A percentile compares a stretch with the other conserved stretches of the same genome.
Evolutionary conservation across 768 basidiomycete species (phyloP).

Genomic region (Hericium alpestre): DNA sequence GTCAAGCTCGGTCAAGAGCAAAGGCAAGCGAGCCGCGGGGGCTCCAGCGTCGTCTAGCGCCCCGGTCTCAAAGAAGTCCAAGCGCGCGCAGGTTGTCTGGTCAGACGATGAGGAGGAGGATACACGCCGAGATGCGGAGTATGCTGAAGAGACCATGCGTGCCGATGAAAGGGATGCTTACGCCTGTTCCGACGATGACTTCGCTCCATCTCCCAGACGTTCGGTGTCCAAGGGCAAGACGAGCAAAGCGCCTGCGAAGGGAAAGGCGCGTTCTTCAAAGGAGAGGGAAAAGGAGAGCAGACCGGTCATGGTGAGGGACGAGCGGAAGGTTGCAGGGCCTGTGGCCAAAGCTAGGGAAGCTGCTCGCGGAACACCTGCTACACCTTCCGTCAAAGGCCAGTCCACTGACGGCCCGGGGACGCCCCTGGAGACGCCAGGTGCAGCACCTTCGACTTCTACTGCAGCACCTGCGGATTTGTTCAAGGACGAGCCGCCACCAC

Average conservation of each 20-base stretch:
- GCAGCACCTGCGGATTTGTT: neutral
- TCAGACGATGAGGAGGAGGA: slow-evolving; percentile 2
- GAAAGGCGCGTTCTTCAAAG: neutral
- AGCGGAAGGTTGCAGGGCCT: slow-evolving; percentile 2
- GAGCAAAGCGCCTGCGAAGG: neutral
- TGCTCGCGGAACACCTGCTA: neutral
- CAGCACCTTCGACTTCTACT: neutral
- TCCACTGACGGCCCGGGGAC: neutral
- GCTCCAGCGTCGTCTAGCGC: neutral
- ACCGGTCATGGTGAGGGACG: slow-evolving; percentile 8
- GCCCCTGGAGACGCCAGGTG: neutral
- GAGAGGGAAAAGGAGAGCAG: slow-evolving; percentile 4
- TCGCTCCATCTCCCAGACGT: neutral
- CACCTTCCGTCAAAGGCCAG: neutral
- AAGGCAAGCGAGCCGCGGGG: neutral
- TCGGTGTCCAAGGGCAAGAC: slow-evolving; percentile 1
- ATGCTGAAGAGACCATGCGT: neutral
- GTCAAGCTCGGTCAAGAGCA: neutral
- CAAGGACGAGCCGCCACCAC: slow-evolving; percentile 7
- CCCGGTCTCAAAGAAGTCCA: slow-evolving; percentile 4
- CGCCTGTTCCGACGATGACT: neutral
- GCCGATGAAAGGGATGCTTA: neutral
- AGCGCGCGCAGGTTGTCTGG: slow-evolving; percentile 2
- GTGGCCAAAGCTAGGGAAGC: neutral
- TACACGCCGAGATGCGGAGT: neutral